phyloP scores from a whole-genome alignment of 768 basidiomycete species.

The Hericium alpestre region DNA sequence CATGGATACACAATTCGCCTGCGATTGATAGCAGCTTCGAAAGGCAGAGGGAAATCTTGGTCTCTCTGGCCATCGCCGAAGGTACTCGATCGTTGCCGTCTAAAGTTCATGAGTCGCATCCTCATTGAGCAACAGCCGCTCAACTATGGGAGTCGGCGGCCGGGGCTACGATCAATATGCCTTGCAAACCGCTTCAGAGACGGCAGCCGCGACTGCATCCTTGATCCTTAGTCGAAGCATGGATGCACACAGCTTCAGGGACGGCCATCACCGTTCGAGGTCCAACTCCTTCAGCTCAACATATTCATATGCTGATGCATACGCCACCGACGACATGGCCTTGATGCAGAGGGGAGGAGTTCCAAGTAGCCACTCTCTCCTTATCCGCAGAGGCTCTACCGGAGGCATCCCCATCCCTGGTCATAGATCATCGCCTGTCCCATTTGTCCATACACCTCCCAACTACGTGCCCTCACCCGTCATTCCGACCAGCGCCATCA shows the following conservation, averaged over 20 bases:
- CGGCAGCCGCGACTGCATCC: slow-evolving; percentile 9
- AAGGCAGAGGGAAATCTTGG: slow-evolving; percentile 54
- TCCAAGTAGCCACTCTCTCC: too few relatives aligned
- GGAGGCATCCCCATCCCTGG: too few relatives aligned
- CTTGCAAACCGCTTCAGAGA: slow-evolving; percentile 4
- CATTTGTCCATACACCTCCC: too few relatives aligned
- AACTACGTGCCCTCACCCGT: too few relatives aligned
- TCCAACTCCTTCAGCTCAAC: background rate
- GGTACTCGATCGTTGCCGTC: slow-evolving; percentile 25
- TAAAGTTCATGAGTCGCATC: background rate
- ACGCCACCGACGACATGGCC: background rate
- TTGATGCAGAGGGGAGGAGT: background rate
- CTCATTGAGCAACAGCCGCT: slow-evolving; percentile 30
- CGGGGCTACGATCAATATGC: slow-evolving; percentile 22
- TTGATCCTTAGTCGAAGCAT: slow-evolving; percentile 2
- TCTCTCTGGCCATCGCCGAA: slow-evolving; percentile 64
- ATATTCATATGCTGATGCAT: background rate
- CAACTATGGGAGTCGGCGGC: slow-evolving; percentile 41
- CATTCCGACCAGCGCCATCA: too few relatives aligned
- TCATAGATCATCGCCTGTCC: too few relatives aligned
- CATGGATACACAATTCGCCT: slow-evolving; percentile 47
- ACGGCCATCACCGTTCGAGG: slow-evolving; percentile 4
- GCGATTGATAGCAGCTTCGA: slow-evolving; percentile 47
- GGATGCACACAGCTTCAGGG: slow-evolving; percentile 2
- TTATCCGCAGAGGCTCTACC: too few relatives aligned